A percentile compares a stretch with the other conserved stretches of the same genome.
Evolutionary conservation across 768 basidiomycete genomes (phyloP).

Genomic region (Dacryopinax spathularia): DNA sequence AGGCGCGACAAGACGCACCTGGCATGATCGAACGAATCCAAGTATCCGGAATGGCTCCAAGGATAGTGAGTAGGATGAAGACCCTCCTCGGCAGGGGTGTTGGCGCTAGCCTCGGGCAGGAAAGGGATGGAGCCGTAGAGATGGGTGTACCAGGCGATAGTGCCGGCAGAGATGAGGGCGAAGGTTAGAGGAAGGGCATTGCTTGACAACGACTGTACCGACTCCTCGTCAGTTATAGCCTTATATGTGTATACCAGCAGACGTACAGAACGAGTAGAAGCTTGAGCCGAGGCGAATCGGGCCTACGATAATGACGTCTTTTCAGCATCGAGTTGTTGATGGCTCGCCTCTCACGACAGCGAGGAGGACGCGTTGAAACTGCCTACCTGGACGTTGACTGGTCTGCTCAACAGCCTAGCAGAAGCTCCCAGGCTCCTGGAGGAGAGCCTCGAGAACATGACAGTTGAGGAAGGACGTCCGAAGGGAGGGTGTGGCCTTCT

Average conservation of each 20-base stretch:
- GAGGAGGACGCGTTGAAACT: neutral
- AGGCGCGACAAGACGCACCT: constrained; percentile 43
- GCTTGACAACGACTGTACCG: neutral
- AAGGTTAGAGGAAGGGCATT: constrained; percentile 27
- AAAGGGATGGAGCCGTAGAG: constrained; percentile 84
- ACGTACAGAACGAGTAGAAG: neutral
- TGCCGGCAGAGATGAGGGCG: constrained; percentile 65
- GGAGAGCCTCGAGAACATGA: constrained; percentile 4
- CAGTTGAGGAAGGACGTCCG: constrained; percentile 1
- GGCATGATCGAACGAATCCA: constrained; percentile 93
- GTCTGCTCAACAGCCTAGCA: neutral
- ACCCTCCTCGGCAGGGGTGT: constrained; percentile 83
- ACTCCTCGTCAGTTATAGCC: neutral
- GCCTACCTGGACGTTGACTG: neutral
- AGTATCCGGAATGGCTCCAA: constrained; percentile 76
- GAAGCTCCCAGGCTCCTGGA: constrained; percentile 4
- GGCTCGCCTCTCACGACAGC: neutral
- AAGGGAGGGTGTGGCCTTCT: neutral
- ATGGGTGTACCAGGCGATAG: constrained; percentile 93
- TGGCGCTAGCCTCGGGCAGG: constrained; percentile 82
- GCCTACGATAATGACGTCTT: neutral
- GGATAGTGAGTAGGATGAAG: constrained; percentile 78
- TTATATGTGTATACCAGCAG: neutral
- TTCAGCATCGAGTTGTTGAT: neutral
- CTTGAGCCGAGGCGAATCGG: neutral